phyloP scores from a whole-genome alignment of 345 rosid genomes.

The Crucihimalaya himalaica region DNA sequence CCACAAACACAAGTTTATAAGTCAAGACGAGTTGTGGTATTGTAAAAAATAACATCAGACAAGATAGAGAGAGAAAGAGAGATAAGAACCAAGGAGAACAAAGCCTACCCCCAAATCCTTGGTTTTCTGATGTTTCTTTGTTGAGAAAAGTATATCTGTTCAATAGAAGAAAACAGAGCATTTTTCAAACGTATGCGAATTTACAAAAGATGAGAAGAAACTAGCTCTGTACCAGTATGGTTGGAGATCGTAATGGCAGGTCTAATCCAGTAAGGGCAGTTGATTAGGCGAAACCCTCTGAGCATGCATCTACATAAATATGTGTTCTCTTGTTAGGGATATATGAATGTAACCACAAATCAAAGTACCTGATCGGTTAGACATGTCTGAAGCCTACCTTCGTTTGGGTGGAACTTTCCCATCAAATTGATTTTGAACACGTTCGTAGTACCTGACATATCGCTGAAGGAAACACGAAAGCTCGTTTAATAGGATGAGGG shows the following conservation, averaged over 20 bases:
- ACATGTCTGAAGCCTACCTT: slow-evolving; percentile 51
- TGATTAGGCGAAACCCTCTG: slow-evolving; percentile 85
- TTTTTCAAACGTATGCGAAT: neutral
- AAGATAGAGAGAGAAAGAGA: neutral
- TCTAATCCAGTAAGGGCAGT: slow-evolving; percentile 94
- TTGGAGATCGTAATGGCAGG: slow-evolving; percentile 77
- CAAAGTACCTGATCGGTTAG: slow-evolving; percentile 17
- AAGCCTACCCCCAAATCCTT: slow-evolving; percentile 69
- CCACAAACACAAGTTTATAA: neutral
- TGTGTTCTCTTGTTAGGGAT: slow-evolving; percentile 6
- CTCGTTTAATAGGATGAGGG: slow-evolving; percentile 13
- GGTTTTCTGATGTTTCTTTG: slow-evolving; percentile 78
- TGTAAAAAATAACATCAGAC: slow-evolving; percentile 5
- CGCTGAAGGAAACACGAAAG: slow-evolving; percentile 50
- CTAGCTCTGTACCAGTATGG: slow-evolving; percentile 64
- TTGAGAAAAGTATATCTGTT: slow-evolving; percentile 75
- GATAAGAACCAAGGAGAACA: slow-evolving; percentile 10
- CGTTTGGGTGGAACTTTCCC: slow-evolving; percentile 75
- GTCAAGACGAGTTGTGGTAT: neutral
- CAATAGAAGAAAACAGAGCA: slow-evolving; percentile 21
- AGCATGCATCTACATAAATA: slow-evolving; percentile 76
- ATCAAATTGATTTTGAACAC: slow-evolving; percentile 51
- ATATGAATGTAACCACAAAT: slow-evolving; percentile 4
- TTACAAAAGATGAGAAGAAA: neutral
- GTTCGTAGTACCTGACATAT: slow-evolving; percentile 81